Conservation (phyloP, 768 basidiomycete species). For the Ramaria sp. region DNA sequence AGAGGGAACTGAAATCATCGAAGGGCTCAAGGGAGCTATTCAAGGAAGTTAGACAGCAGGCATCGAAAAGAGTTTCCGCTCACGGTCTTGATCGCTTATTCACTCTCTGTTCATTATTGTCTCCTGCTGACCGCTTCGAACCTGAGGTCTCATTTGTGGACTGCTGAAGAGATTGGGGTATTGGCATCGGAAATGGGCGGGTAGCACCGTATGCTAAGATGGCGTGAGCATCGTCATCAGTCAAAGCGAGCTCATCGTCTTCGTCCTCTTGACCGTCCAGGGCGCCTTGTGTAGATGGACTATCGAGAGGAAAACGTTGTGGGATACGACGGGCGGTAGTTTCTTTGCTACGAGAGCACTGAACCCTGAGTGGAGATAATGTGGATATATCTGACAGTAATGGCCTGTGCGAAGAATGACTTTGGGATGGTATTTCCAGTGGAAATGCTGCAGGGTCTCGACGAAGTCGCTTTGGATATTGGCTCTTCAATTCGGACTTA, state of each 20-base stretch:
- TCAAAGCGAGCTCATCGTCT: not conserved
- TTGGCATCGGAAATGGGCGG: slow-evolving; percentile 7
- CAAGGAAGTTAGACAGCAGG: not conserved
- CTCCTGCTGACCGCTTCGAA: not conserved
- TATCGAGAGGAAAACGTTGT: not conserved
- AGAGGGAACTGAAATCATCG: not conserved
- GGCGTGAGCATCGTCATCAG: not conserved
- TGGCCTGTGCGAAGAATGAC: not conserved
- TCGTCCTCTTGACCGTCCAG: not conserved
- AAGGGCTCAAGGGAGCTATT: not conserved
- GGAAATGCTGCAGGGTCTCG: slow-evolving; percentile 1
- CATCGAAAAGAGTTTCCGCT: not conserved
- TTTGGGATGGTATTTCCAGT: not conserved
- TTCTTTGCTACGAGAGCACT: not conserved
- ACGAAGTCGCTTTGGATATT: too few species aligned
- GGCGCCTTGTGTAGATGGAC: not conserved
- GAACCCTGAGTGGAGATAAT: not conserved
- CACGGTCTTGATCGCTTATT: not conserved
- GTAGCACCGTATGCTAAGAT: not conserved
- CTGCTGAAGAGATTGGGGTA: not conserved
- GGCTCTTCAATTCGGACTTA: too few species aligned
- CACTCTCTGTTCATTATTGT: not conserved
- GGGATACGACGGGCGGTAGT: not conserved
- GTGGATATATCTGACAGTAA: not conserved
- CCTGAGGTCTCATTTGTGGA: not conserved